Percentiles rank a stretch among this genome's conserved stretches.
phyloP scores from a whole-genome alignment of 1,139 yeast genomes.

The Blastobotrys raffinosifermentans region DNA sequence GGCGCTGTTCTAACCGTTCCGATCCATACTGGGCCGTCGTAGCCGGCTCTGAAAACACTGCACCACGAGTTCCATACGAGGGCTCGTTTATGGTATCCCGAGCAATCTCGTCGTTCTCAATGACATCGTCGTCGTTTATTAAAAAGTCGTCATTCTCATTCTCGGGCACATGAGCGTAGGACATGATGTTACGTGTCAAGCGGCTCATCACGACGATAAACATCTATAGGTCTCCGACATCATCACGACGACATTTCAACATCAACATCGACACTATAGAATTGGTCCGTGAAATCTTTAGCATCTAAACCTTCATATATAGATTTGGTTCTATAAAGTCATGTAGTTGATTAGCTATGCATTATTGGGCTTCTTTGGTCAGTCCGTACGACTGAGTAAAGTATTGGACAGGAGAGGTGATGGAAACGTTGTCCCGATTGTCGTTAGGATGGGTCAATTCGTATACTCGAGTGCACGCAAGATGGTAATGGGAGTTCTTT shows the following conservation, averaged over 20 bases:
- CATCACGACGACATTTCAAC: too few species aligned
- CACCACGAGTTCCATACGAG: slow-evolving; percentile 4
- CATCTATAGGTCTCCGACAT: slow-evolving; percentile 2
- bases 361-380: too few species aligned
- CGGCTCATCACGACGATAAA: neutral
- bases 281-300: too few species aligned
- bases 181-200: slow-evolving; percentile 18
- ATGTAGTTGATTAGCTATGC: too few species aligned
- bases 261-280: too few species aligned
- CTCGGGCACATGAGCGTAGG: slow-evolving; percentile 20
- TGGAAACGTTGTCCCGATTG: slow-evolving; percentile 38
- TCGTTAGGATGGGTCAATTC: slow-evolving; percentile 62
- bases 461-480: slow-evolving; percentile 86
- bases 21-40: slow-evolving; percentile 29
- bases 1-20: slow-evolving; percentile 59
- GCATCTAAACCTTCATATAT: too few species aligned
- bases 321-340: too few species aligned
- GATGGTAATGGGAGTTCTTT: slow-evolving; percentile 58
- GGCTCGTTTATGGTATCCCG: slow-evolving; percentile 8
- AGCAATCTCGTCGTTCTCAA: slow-evolving; percentile 23
- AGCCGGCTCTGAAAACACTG: slow-evolving; percentile 19
- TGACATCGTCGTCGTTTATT: slow-evolving; percentile 20
- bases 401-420: slow-evolving; percentile 83
- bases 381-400: slow-evolving; percentile 49
- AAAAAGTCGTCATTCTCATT: slow-evolving; percentile 13